A percentile compares a stretch with the other conserved stretches of the same genome.
phyloP scores from a whole-genome alignment of 2,329 filamentous ascomycete genomes.

The Pyrenochaeta sp. region DNA sequence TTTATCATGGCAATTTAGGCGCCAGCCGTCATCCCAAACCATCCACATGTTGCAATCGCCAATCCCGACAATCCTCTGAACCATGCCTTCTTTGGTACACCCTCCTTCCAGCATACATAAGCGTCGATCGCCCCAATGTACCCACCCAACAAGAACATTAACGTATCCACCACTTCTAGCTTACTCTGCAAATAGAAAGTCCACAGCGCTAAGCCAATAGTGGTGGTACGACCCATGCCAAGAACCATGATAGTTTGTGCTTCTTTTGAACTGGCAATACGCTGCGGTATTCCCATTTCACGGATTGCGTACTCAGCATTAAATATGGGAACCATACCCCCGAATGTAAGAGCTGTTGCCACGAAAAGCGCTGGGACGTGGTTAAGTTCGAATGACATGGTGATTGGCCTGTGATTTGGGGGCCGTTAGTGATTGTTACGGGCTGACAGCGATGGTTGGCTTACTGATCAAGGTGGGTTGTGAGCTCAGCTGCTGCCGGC shows the following conservation, averaged over 20 bases:
- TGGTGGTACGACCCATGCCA: slow-evolving; percentile 17
- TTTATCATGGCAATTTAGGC: too few species aligned
- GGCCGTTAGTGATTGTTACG: too few species aligned
- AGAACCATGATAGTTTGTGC: slow-evolving; percentile 43
- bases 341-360: slow-evolving; percentile 1
- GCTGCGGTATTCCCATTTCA: slow-evolving; percentile 45
- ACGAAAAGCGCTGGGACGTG: too few species aligned
- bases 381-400: too few species aligned
- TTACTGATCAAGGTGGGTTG: too few species aligned
- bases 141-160: slow-evolving; percentile 6
- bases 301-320: slow-evolving; percentile 43
- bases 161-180: slow-evolving; percentile 28
- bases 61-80: slow-evolving; percentile 22
- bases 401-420: too few species aligned
- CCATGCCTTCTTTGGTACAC: slow-evolving; percentile 24
- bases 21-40: slow-evolving; percentile 24
- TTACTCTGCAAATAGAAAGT: slow-evolving; percentile 31
- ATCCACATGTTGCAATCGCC: slow-evolving; percentile 30
- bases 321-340: slow-evolving; percentile 46
- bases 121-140: slow-evolving; percentile 24
- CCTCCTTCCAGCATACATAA: slow-evolving; percentile 31
- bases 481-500: too few species aligned
- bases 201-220: slow-evolving; percentile 12
- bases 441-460: too few species aligned
- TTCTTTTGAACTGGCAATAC: slow-evolving; percentile 38